phyloP scores from a whole-genome alignment of 2,329 filamentous ascomycete species.

The Colletotrichum karsti region DNA sequence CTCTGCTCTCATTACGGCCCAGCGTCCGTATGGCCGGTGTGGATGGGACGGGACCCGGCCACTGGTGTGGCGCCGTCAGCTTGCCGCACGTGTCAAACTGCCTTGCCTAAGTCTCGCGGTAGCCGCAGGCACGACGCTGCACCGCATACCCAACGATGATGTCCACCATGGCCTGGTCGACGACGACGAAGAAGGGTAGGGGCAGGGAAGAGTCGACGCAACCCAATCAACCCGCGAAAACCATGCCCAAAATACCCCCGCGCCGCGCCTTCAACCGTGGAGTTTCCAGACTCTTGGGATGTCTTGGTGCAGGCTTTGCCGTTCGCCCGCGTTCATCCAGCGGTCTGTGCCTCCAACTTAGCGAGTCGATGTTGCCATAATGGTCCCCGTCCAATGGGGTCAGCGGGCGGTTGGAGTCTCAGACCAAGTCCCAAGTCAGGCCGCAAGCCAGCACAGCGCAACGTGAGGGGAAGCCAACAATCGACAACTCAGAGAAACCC shows the following conservation, averaged over 20 bases:
- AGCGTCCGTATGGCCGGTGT: not conserved
- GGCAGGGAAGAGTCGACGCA: not conserved
- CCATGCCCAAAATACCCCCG: not conserved
- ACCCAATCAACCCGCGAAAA: not conserved
- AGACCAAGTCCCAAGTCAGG: not conserved
- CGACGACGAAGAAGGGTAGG: not conserved
- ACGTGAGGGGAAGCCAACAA: too few species aligned
- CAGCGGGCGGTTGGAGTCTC: not conserved
- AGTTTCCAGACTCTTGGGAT: not conserved
- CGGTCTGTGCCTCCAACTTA: not conserved
- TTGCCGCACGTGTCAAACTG: slow-evolving; percentile 1
- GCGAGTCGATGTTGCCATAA: not conserved
- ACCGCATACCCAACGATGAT: not conserved
- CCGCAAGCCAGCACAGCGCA: not conserved
- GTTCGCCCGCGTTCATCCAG: not conserved
- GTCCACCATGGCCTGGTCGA: not conserved
- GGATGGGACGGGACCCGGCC: not conserved
- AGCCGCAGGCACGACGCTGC: not conserved
- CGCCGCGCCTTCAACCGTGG: not conserved
- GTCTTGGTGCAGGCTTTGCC: not conserved
- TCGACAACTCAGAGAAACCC: too few species aligned
- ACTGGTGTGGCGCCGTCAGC: not conserved
- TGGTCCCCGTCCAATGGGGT: not conserved
- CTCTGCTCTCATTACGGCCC: not conserved
- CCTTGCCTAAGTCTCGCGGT: not conserved